phyloP scores from a whole-genome alignment of 2,329 filamentous ascomycete genomes.

The Fusarium clavum region DNA sequence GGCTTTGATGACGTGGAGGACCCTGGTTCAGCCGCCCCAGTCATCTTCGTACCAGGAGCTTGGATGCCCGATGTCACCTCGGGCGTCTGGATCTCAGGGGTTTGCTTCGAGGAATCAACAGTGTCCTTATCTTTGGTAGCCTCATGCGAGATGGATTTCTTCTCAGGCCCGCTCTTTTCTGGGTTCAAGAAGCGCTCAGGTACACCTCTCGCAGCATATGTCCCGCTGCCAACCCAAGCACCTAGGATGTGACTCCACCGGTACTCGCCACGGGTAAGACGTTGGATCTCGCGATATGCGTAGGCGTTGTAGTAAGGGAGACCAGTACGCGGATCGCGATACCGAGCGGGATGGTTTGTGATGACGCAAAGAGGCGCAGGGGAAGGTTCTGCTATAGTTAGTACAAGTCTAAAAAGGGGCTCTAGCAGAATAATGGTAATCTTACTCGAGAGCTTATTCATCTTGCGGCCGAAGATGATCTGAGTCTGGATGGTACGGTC shows the following conservation, averaged over 20 bases:
- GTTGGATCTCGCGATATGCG: slow-evolving; percentile 85
- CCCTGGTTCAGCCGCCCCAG: slow-evolving; percentile 8
- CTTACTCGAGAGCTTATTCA: slow-evolving; percentile 68
- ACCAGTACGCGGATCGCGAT: slow-evolving; percentile 86
- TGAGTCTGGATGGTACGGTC: slow-evolving; percentile 69
- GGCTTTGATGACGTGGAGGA: slow-evolving; percentile 6
- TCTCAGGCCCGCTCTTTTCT: slow-evolving; percentile 44
- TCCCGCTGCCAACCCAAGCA: slow-evolving; percentile 80
- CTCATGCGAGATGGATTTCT: slow-evolving; percentile 25
- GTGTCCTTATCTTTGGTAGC: slow-evolving; percentile 34
- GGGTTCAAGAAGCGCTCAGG: slow-evolving; percentile 77
- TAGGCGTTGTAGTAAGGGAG: slow-evolving; percentile 82
- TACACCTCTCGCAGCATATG: slow-evolving; percentile 77
- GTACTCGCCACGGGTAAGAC: slow-evolving; percentile 78
- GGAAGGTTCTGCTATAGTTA: slow-evolving; percentile 58
- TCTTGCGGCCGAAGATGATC: slow-evolving; percentile 69
- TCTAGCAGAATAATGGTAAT: slow-evolving; percentile 7
- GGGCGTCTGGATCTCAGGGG: slow-evolving; percentile 17
- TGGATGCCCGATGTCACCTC: slow-evolving; percentile 11
- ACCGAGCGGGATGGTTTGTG: slow-evolving; percentile 83
- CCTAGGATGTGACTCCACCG: slow-evolving; percentile 85
- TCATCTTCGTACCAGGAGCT: slow-evolving; percentile 1
- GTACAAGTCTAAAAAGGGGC: not conserved
- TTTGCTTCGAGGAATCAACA: slow-evolving; percentile 21
- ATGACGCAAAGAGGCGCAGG: slow-evolving; percentile 77